Percentiles rank a stretch among this genome's conserved stretches.
phyloP scores from a whole-genome alignment of 805 yeast species.

The Suhomyces sp. region DNA sequence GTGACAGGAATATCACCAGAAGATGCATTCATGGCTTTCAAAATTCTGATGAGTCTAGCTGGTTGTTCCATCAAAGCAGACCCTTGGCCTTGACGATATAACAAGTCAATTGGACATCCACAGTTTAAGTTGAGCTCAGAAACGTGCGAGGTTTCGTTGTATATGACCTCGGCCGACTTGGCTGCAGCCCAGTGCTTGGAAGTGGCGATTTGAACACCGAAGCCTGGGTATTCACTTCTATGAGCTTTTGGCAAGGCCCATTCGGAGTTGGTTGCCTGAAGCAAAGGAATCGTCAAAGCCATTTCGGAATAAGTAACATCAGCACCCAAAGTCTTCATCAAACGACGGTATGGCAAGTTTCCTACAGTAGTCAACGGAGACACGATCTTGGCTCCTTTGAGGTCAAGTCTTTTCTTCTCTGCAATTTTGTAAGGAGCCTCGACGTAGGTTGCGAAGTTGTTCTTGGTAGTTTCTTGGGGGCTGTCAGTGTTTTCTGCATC shows the following conservation, averaged over 20 bases:
- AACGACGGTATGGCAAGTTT: constrained; percentile 88
- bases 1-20: constrained; percentile 92
- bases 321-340: constrained; percentile 88
- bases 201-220: constrained; percentile 91
- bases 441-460: constrained; percentile 49
- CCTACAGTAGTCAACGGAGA: constrained; percentile 98
- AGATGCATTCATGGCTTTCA: constrained; percentile 84
- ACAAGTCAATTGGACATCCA: constrained; percentile 95
- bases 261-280: constrained; percentile 89
- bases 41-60: constrained; percentile 69
- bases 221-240: constrained; percentile 74
- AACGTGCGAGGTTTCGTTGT: constrained; percentile 55
- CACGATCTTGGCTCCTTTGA: constrained; percentile 74
- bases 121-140: constrained; percentile 88
- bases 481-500: constrained; percentile 18
- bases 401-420: constrained; percentile 78
- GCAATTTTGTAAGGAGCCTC: constrained; percentile 74
- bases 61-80: constrained; percentile 90
- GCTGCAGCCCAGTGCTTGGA: constrained; percentile 91
- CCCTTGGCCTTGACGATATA: constrained; percentile 95
- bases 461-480: constrained; percentile 18
- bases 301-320: constrained; percentile 93
- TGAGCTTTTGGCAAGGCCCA: constrained; percentile 98
- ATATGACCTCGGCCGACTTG: constrained; percentile 82
- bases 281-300: constrained; percentile 83